phyloP scores from a whole-genome alignment of 2,329 filamentous ascomycete genomes.

The Biscogniauxia mediterranea region DNA sequence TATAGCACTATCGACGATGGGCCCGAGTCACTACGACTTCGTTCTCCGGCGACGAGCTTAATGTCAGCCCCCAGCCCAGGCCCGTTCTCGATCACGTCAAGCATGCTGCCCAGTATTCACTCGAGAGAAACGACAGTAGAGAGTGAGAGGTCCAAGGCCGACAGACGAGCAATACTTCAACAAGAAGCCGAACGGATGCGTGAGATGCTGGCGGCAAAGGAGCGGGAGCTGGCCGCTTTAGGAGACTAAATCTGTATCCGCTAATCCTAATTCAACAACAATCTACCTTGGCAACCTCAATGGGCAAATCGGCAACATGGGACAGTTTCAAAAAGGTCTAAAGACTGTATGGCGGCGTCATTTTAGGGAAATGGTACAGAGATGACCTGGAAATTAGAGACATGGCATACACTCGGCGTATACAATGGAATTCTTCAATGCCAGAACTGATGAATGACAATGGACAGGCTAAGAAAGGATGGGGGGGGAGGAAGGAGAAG shows the following conservation, averaged over 20 bases:
- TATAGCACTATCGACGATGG: conserved; percentile 32
- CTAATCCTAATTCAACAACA: neutral
- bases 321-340: neutral
- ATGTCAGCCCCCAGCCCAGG: conserved; percentile 43
- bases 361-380: neutral
- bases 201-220: conserved; percentile 68
- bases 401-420: neutral
- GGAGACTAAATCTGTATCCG: conserved; percentile 27
- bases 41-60: conserved; percentile 42
- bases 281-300: neutral
- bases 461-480: neutral
- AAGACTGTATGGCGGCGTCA: neutral
- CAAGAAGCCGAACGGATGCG: conserved; percentile 76
- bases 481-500: no score
- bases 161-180: conserved; percentile 64
- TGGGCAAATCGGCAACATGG: neutral
- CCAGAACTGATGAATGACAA: neutral
- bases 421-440: neutral
- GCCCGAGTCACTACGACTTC: conserved; percentile 43
- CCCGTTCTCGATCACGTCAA: conserved; percentile 35
- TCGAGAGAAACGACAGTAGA: conserved; percentile 39
- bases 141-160: conserved; percentile 53
- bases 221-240: conserved; percentile 65
- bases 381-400: neutral
- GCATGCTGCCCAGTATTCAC: conserved; percentile 24